A percentile compares a stretch with the other conserved stretches of the same genome.
phyloP scores from a whole-genome alignment of 352 stramenopile species.

The Phytopythium oedochilum region DNA sequence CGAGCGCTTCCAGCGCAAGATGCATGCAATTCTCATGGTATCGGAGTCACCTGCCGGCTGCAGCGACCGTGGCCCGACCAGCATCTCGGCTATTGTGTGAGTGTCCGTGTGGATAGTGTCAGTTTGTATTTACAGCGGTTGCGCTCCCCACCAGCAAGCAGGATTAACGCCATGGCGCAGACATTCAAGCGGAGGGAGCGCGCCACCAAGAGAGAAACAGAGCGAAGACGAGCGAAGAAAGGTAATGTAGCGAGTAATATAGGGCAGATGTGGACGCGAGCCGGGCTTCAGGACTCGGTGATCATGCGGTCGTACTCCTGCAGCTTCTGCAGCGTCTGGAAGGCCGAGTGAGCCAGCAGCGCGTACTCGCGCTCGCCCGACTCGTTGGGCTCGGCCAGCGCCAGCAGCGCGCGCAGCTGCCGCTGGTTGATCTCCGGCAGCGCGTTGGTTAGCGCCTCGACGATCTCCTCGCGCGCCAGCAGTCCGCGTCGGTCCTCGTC shows the following conservation, averaged over 20 bases:
- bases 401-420: conserved; percentile 60
- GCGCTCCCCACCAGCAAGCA: too few species aligned
- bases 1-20: conserved; percentile 77
- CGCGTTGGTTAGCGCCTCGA: conserved; percentile 47
- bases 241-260: conserved; percentile 7
- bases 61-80: not conserved
- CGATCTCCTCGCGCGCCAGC: conserved; percentile 49
- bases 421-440: conserved; percentile 60
- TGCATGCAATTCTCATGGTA: conserved; percentile 84
- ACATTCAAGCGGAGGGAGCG: not conserved
- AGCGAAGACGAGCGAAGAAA: not conserved
- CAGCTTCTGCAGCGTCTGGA: conserved; percentile 73
- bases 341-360: conserved; percentile 60
- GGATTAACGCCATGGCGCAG: not conserved
- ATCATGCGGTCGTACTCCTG: conserved; percentile 85
- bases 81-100: not conserved
- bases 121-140: conserved; percentile 1
- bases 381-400: conserved; percentile 55
- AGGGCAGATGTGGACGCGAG: not conserved
- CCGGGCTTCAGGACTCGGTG: conserved; percentile 24
- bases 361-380: conserved; percentile 73
- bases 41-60: conserved; percentile 9
- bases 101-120: not conserved
- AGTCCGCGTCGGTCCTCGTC: conserved; percentile 59
- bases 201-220: not conserved